A percentile compares a stretch with the other conserved stretches of the same genome.
These are phyloP conservation scores for Collybia sordida DNA, from an alignment of 768 basidiomycete species.

Conservation along the genomic window DNA sequence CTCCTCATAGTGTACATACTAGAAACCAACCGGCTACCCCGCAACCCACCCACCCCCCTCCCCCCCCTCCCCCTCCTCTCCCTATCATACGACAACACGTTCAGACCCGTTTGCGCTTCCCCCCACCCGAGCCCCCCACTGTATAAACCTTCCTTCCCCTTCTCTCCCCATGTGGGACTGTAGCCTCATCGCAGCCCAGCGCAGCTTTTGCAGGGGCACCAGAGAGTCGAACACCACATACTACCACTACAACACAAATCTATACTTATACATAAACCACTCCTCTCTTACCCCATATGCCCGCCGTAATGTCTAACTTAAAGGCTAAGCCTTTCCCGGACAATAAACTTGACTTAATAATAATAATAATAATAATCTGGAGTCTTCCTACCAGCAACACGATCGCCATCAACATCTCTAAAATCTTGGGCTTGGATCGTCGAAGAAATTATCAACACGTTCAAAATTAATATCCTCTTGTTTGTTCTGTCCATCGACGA, in stretches of 20 bases:
- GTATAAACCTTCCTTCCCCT: neutral
- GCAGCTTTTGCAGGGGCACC: too few species aligned
- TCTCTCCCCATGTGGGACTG: neutral
- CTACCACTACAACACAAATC: too few species aligned
- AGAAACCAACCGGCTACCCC: constrained; percentile 1
- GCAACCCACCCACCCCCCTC: neutral
- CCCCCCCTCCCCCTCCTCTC: neutral
- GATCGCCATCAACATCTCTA: constrained; percentile 40
- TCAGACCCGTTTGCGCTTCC: neutral
- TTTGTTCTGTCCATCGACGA: constrained; percentile 2
- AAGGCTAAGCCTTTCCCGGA: too few species aligned
- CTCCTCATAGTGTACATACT: constrained; percentile 8
- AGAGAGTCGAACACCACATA: too few species aligned
- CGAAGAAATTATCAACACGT: constrained; percentile 32
- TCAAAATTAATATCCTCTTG: constrained; percentile 15
- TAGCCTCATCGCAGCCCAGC: too few species aligned
- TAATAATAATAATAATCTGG: too few species aligned
- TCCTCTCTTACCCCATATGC: too few species aligned
- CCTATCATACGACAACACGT: neutral
- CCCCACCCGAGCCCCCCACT: neutral
- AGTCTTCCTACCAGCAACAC: too few species aligned
- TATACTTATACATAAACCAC: too few species aligned
- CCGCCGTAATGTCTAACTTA: too few species aligned
- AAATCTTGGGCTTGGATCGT: constrained; percentile 46
- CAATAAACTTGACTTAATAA: too few species aligned